These are phyloP conservation scores for Fusarium cyanostomum DNA, from an alignment of 2,329 filamentous ascomycete species.

Conservation along the genomic window DNA sequence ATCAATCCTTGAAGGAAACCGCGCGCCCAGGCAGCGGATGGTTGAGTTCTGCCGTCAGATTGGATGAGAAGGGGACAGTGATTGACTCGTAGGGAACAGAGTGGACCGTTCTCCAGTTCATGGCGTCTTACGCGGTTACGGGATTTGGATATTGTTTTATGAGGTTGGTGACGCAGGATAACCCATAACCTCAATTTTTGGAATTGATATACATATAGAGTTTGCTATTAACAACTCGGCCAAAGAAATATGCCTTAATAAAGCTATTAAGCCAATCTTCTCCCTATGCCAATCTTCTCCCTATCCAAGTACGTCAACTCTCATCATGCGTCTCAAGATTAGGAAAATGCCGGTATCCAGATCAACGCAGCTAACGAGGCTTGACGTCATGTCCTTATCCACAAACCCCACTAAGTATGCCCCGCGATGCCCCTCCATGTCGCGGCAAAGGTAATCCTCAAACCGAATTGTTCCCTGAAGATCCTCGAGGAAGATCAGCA, in stretches of 20 bases:
- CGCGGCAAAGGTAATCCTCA: slow-evolving; percentile 5
- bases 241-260: neutral
- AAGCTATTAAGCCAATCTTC: neutral
- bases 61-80: slow-evolving; percentile 18
- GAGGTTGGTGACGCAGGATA: neutral
- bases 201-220: neutral
- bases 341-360: slow-evolving; percentile 28
- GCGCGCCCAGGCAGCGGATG: slow-evolving; percentile 14
- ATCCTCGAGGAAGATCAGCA: slow-evolving; percentile 13
- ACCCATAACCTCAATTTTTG: no score
- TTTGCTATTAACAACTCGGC: neutral
- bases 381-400: slow-evolving; percentile 43
- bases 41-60: slow-evolving; percentile 22
- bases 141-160: neutral
- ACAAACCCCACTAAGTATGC: slow-evolving; percentile 36
- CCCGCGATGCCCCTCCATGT: slow-evolving; percentile 44
- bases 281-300: neutral
- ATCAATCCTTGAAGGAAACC: slow-evolving; percentile 11
- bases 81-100: slow-evolving; percentile 23
- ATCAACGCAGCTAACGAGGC: slow-evolving; percentile 28
- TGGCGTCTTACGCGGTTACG: slow-evolving; percentile 26
- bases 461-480: slow-evolving; percentile 19
- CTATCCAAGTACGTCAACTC: neutral
- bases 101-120: slow-evolving; percentile 24
- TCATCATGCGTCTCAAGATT: neutral